A percentile compares a stretch with the other conserved stretches of the same genome.
These are phyloP conservation scores for Omphalotus olearius DNA, from an alignment of 1,284 basidiomycete species.

Conservation along the genomic window DNA sequence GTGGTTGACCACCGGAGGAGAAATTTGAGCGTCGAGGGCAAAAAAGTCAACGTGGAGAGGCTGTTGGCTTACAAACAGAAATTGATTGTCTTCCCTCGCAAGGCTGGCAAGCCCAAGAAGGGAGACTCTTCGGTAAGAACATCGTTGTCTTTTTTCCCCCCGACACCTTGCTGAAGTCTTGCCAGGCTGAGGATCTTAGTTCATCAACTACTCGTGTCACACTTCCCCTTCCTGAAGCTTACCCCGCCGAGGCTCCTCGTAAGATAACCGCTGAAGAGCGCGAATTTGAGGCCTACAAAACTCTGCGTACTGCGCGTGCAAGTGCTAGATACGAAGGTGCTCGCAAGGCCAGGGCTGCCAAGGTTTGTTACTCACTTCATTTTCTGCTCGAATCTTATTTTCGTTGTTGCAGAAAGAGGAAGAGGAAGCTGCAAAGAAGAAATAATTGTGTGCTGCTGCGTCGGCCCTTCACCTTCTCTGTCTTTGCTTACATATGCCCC, in stretches of 20 bases:
- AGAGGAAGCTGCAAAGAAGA: slow-evolving; percentile 91
- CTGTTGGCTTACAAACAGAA: slow-evolving; percentile 91
- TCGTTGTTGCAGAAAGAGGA: slow-evolving; percentile 69
- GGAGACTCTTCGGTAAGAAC: slow-evolving; percentile 82
- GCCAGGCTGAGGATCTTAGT: slow-evolving; percentile 80
- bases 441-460: slow-evolving; percentile 49
- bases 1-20: slow-evolving; percentile 97
- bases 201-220: slow-evolving; percentile 73
- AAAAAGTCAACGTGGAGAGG: slow-evolving; percentile 93
- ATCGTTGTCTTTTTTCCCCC: slow-evolving; percentile 3
- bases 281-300: slow-evolving; percentile 83
- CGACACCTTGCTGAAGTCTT: slow-evolving; percentile 8
- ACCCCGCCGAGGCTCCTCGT: slow-evolving; percentile 81
- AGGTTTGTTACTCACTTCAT: slow-evolving; percentile 46
- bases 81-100: slow-evolving; percentile 93
- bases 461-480: slow-evolving; percentile 24
- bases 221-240: slow-evolving; percentile 68
- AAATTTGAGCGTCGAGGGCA: slow-evolving; percentile 97
- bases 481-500: slow-evolving; percentile 25
- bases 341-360: slow-evolving; percentile 77
- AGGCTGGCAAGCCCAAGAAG: slow-evolving; percentile 93
- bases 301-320: slow-evolving; percentile 87
- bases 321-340: slow-evolving; percentile 83
- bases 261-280: slow-evolving; percentile 93
- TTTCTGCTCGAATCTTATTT: neutral